Base-by-base conservation (phyloP, 2,329 filamentous ascomycete genomes). In the Claviceps spartinae region DNA sequence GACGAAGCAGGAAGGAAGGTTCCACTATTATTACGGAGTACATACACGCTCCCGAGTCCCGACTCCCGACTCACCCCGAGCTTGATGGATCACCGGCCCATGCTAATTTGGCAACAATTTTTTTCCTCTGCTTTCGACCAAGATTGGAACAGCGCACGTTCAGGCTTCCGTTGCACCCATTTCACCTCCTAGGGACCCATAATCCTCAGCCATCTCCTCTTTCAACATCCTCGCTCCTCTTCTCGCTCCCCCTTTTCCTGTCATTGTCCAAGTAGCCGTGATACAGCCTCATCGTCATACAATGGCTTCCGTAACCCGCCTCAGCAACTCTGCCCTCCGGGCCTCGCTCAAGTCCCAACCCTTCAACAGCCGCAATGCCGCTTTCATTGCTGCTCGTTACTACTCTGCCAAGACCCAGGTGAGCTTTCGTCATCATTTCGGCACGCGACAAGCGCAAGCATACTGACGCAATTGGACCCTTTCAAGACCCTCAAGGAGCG, bases 361-460 rank as follows among this genome's bases (percentile, higher is more conserved):
- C 66, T 78, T 88, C 65, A 77, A 78, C 68, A 77, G 82, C 67
- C 82, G 83, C 67, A 73, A 76, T 66, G 78, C 82, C 61, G 83
- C 83, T 68, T 90, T 89, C 77, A 88, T 84, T 74, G 84, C 86
- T 68, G 74, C 86, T 67, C 84, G 93, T 73, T 89, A 81, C 80
- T 96, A 96, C 76, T 95, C 90, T 57, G 84, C 88, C 61, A 96
- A 96, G 81, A 81, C 85, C 63, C 83, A 90, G 79, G 89, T 94
- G 76, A 65, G 75, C 47, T 34, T 47, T 14, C 4, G 41, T 38
- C 49, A 34, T 52, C 20, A 48, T 30, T 42, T 18, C 22, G 42
- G 14, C 34, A 30, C 40, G 42, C n/a, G 22, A 24, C 26, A 18
- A 37, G 44, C n/a, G 34, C 22, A 20, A 13, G 36, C 41, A 38